Evolutionary conservation across 306 rosid species (phyloP).

Genomic region (Fagus sylvatica): DNA sequence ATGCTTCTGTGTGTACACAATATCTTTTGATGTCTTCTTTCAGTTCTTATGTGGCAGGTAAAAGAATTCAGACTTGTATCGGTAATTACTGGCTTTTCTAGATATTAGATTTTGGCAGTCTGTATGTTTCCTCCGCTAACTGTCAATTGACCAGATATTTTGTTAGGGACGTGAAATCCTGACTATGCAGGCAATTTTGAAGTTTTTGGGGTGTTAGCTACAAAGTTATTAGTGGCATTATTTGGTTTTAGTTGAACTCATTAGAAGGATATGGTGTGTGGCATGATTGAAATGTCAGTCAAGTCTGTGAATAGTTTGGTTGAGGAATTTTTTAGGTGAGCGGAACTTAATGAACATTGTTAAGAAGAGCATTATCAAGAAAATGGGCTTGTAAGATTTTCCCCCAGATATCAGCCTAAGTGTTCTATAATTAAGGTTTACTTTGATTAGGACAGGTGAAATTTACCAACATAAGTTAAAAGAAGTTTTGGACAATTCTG

Average conservation of each 20-base stretch:
- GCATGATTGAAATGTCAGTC: background rate
- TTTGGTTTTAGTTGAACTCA: background rate
- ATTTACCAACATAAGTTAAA: background rate
- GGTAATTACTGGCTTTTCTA: slow-evolving; percentile 21
- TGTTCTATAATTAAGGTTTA: background rate
- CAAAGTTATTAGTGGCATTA: too few relatives aligned
- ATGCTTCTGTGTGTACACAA: slow-evolving; percentile 1
- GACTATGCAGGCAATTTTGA: too few relatives aligned
- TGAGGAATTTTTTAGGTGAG: background rate
- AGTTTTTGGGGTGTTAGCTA: too few relatives aligned
- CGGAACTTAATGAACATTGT: background rate
- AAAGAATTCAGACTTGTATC: slow-evolving; percentile 35
- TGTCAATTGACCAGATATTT: too few relatives aligned
- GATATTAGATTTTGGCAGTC: background rate
- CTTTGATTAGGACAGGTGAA: background rate
- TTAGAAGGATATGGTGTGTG: background rate
- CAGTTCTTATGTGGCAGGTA: slow-evolving; percentile 58
- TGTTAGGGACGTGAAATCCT: too few relatives aligned
- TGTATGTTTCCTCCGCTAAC: too few relatives aligned
- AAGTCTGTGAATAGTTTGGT: background rate
- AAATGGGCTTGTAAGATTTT: background rate
- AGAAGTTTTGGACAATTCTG: background rate
- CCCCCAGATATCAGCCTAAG: background rate
- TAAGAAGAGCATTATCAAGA: background rate
- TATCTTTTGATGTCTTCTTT: slow-evolving; percentile 35